phyloP scores from a whole-genome alignment of 2,329 filamentous ascomycete species.

The Sclerotinia subarctica region DNA sequence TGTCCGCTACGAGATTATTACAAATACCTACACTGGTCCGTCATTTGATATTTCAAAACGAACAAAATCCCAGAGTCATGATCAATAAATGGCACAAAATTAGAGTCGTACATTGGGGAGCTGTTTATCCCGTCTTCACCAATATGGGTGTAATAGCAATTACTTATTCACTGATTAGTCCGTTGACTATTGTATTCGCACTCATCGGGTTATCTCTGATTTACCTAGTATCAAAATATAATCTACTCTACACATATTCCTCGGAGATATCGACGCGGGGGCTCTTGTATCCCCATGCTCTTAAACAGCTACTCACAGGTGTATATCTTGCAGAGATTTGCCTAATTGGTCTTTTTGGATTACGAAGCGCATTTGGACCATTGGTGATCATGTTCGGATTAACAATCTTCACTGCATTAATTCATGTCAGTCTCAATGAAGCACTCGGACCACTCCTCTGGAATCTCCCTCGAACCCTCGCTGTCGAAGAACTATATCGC shows the following conservation, averaged over 20 bases:
- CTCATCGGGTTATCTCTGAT: conserved; percentile 60
- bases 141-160: conserved; percentile 47
- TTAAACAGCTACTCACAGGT: conserved; percentile 62
- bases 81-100: conserved; percentile 55
- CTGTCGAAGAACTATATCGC: conserved; percentile 31
- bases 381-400: conserved; percentile 57
- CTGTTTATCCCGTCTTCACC: conserved; percentile 55
- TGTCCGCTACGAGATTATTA: conserved; percentile 56
- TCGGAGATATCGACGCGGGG: conserved; percentile 62
- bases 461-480: conserved; percentile 36
- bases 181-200: conserved; percentile 62
- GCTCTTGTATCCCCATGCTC: conserved; percentile 58
- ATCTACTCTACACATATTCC: conserved; percentile 61
- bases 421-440: conserved; percentile 45
- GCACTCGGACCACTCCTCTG: conserved; percentile 35
- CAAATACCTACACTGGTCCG: conserved; percentile 57
- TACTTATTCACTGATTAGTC: conserved; percentile 63
- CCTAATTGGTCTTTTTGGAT: conserved; percentile 61
- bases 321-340: conserved; percentile 61
- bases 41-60: conserved; percentile 53
- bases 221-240: conserved; percentile 64
- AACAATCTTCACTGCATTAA: conserved; percentile 52
- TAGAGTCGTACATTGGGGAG: conserved; percentile 55
- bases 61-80: conserved; percentile 61
- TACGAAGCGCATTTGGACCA: conserved; percentile 51